Conservation (phyloP, 129 eudicot genomes). For the Sambucus nigra region DNA sequence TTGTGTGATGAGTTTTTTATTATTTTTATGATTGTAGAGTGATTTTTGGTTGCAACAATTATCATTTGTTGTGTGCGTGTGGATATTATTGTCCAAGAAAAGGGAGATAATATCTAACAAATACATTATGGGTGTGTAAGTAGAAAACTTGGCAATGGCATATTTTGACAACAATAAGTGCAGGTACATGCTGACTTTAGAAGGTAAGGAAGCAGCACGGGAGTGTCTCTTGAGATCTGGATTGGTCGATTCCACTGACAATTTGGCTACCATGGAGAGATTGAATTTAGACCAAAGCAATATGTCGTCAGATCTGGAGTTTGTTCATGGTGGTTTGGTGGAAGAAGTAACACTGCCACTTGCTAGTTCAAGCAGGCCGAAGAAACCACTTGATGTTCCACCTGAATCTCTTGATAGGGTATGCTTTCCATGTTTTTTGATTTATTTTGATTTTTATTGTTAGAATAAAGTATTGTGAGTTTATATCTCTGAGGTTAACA, state of each 20-base stretch:
- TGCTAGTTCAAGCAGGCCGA: constrained; percentile 23
- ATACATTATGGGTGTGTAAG: no score
- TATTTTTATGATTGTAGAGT: no score
- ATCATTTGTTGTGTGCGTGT: no score
- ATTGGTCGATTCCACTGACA: constrained; percentile 28
- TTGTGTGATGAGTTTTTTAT: no score
- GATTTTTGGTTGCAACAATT: no score
- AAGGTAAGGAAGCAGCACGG: constrained; percentile 74
- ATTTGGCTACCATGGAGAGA: constrained; percentile 11
- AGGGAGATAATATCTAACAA: no score
- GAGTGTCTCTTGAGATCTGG: constrained; percentile 90
- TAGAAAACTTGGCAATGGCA: no score
- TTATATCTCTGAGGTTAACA: neutral
- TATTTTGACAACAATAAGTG: no score
- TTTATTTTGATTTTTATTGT: no score
- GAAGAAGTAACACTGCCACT: constrained; percentile 20
- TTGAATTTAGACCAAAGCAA: constrained; percentile 22
- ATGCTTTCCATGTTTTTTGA: neutral
- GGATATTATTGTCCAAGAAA: no score
- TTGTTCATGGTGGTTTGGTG: constrained; percentile 13
- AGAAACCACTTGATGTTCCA: constrained; percentile 35
- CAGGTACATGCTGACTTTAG: constrained; percentile 83
- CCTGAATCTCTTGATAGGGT: constrained; percentile 75
- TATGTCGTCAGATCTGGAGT: constrained; percentile 20
- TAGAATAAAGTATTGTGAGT: neutral